Conservation (phyloP, 2,329 filamentous ascomycete genomes). For the Chaetomiaceae sp. region DNA sequence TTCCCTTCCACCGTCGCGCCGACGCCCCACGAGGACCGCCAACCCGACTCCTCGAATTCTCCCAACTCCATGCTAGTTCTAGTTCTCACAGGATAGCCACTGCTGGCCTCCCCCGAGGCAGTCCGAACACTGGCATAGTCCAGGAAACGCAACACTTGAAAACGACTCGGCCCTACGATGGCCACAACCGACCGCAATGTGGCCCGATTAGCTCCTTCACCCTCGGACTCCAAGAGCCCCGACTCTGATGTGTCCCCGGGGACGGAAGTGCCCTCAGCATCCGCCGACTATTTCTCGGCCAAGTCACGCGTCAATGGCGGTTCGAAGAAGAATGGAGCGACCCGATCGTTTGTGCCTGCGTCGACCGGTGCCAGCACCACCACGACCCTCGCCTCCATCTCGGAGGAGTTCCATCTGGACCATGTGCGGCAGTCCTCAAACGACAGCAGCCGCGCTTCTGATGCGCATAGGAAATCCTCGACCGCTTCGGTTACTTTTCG, state of each 20-base stretch:
- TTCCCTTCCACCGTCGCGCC: background rate
- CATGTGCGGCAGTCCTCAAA: constrained; percentile 26
- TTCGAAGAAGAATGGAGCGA: constrained; percentile 3
- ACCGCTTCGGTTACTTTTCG: constrained; percentile 45
- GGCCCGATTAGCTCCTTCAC: constrained; percentile 17
- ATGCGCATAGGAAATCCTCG: constrained; percentile 41
- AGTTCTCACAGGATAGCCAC: constrained; percentile 34
- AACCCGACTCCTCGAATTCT: background rate
- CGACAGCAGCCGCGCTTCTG: constrained; percentile 32
- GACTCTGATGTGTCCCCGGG: constrained; percentile 43
- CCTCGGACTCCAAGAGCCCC: constrained; percentile 29
- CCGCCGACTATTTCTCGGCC: constrained; percentile 27
- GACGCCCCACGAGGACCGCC: background rate
- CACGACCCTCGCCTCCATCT: constrained; percentile 24
- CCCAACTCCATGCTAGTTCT: constrained; percentile 33
- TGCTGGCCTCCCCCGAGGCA: constrained; percentile 41
- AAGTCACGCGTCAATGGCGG: constrained; percentile 9
- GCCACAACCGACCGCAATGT: constrained; percentile 19
- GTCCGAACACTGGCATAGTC: constrained; percentile 35
- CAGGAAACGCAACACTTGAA: constrained; percentile 2
- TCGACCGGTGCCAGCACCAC: constrained; percentile 24
- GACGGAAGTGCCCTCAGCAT: constrained; percentile 27
- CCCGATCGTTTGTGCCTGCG: constrained; percentile 10
- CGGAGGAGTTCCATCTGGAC: constrained; percentile 14
- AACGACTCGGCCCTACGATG: constrained; percentile 19